These are phyloP conservation scores for Oenanthe javanica DNA, from an alignment of 140 eudicot genomes.

Conservation along the genomic window DNA sequence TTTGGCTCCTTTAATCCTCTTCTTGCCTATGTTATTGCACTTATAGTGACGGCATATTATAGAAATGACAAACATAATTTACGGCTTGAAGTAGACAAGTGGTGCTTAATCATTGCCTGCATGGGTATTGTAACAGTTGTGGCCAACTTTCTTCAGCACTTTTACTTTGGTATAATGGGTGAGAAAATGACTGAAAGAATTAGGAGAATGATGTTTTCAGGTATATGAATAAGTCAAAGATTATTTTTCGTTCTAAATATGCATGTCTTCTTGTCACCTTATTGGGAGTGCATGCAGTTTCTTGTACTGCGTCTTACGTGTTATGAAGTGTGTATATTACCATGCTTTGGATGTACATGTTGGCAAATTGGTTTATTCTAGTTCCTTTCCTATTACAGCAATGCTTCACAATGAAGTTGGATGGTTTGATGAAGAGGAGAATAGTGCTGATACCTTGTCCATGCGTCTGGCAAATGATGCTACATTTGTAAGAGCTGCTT, in stretches of 20 bases:
- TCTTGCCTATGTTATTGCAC: constrained; percentile 86
- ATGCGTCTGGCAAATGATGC: constrained; percentile 99
- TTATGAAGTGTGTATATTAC: neutral
- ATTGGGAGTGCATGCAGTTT: neutral
- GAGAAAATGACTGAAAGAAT: constrained; percentile 98
- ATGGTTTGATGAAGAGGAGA: constrained; percentile 98
- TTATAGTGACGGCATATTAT: constrained; percentile 72
- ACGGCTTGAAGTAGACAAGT: constrained; percentile 64
- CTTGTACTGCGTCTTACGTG: neutral
- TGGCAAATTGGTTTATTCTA: neutral
- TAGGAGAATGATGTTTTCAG: constrained; percentile 99
- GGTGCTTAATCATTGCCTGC: constrained; percentile 90
- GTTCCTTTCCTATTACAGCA: constrained; percentile 35
- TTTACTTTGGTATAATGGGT: constrained; percentile 98
- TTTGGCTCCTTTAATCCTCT: constrained; percentile 94
- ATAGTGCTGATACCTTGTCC: constrained; percentile 87
- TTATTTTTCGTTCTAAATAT: neutral
- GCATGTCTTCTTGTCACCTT: neutral
- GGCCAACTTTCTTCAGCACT: constrained; percentile 92
- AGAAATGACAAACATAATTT: constrained; percentile 38
- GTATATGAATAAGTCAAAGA: constrained; percentile 24
- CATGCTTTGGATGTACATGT: neutral
- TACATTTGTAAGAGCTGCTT: constrained; percentile 96
- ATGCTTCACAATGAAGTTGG: constrained; percentile 99
- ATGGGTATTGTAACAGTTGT: constrained; percentile 92